Percentiles rank a stretch among this genome's conserved stretches.
Conservation (phyloP, 768 basidiomycete species). For the Krasilnikovozyma curviuscula region DNA sequence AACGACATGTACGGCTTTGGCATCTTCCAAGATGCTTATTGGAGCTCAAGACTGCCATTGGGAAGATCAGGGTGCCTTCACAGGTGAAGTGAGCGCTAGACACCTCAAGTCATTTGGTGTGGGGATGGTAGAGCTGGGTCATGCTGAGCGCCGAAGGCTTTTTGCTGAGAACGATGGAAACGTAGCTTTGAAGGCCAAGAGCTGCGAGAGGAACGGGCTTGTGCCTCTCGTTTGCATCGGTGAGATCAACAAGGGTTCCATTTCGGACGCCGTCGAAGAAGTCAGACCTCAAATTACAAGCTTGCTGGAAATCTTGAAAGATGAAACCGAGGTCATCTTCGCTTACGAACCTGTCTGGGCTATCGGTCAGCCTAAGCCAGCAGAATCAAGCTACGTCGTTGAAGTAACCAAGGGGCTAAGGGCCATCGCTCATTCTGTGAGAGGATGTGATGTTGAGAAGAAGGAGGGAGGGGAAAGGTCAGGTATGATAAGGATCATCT, state of each 20-base stretch:
- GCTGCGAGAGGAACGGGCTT: background rate
- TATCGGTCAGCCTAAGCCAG: slow-evolving; percentile 10
- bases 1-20: background rate
- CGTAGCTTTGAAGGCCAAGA: slow-evolving; percentile 3
- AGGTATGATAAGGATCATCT: background rate
- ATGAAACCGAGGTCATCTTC: slow-evolving; percentile 4
- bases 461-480: background rate
- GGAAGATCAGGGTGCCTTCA: slow-evolving; percentile 8
- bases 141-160: slow-evolving; percentile 9
- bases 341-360: slow-evolving; percentile 16
- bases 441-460: background rate
- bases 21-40: background rate
- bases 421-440: background rate
- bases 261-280: slow-evolving; percentile 4
- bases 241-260: background rate
- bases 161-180: slow-evolving; percentile 7
- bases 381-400: slow-evolving; percentile 8
- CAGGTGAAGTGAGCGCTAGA: slow-evolving; percentile 9
- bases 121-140: slow-evolving; percentile 11
- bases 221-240: slow-evolving; percentile 13
- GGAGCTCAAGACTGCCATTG: slow-evolving; percentile 12
- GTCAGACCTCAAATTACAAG: slow-evolving; percentile 3
- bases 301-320: background rate
- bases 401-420: slow-evolving; percentile 5
- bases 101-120: slow-evolving; percentile 7